These are phyloP conservation scores for Trametes gibbosa DNA, from an alignment of 768 basidiomycete genomes.

Conservation along the genomic window DNA sequence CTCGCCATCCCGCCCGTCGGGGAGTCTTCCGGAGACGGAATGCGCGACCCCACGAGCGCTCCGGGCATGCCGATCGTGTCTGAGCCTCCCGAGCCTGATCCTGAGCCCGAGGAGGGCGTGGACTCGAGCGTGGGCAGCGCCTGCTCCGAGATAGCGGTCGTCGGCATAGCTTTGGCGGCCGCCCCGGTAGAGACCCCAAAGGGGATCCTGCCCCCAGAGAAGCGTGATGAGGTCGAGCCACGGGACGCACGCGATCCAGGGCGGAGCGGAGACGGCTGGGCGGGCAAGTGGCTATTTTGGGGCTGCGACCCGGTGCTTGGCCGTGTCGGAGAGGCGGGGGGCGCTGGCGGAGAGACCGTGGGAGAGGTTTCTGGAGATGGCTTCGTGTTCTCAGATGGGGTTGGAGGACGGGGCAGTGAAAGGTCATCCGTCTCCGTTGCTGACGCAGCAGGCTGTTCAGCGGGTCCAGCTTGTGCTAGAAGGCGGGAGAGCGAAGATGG, in stretches of 20 bases:
- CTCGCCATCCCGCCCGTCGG: slow-evolving; percentile 59
- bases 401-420: neutral
- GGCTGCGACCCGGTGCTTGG: slow-evolving; percentile 27
- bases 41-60: slow-evolving; percentile 11
- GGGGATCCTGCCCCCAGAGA: slow-evolving; percentile 64
- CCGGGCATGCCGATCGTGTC: slow-evolving; percentile 17
- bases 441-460: neutral
- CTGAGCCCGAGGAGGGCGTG: slow-evolving; percentile 7
- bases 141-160: slow-evolving; percentile 64
- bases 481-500: slow-evolving; percentile 79
- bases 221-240: slow-evolving; percentile 63
- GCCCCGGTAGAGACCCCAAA: slow-evolving; percentile 43
- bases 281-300: slow-evolving; percentile 21
- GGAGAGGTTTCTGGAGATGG: slow-evolving; percentile 2
- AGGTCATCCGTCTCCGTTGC: slow-evolving; percentile 39
- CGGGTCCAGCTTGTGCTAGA: slow-evolving; percentile 60
- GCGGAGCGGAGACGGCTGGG: slow-evolving; percentile 53
- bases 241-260: slow-evolving; percentile 74
- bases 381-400: slow-evolving; percentile 5
- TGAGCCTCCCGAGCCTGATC: slow-evolving; percentile 32
- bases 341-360: slow-evolving; percentile 4
- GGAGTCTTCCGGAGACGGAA: slow-evolving; percentile 60
- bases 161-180: slow-evolving; percentile 58
- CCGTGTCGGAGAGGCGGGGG: slow-evolving; percentile 9
- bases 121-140: slow-evolving; percentile 45